Evolutionary conservation across 805 yeast genomes (phyloP).

Genomic region (Cyberlindnera maclurae): DNA sequence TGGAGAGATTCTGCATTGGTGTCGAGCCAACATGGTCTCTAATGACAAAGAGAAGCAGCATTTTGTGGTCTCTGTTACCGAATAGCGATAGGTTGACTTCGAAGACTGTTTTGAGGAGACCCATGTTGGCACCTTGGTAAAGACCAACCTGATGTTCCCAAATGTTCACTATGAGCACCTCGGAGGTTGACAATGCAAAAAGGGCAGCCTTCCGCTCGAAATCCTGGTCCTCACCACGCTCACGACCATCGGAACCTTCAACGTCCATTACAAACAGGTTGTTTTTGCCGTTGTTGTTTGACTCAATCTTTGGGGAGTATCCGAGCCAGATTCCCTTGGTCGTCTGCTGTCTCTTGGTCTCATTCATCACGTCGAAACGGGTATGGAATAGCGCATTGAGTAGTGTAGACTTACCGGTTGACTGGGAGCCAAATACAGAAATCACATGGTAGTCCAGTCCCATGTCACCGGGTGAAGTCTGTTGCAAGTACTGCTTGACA

Average conservation of each 20-base stretch:
- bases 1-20: slow-evolving; percentile 63
- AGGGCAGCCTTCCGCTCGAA: slow-evolving; percentile 95
- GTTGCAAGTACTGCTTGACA: slow-evolving; percentile 22
- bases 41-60: slow-evolving; percentile 75
- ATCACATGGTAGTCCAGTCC: slow-evolving; percentile 83
- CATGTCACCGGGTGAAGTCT: slow-evolving; percentile 33
- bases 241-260: slow-evolving; percentile 98
- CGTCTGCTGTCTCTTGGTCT: slow-evolving; percentile 78
- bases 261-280: slow-evolving; percentile 80
- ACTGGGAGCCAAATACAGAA: slow-evolving; percentile 94
- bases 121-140: slow-evolving; percentile 98
- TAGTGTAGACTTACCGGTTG: slow-evolving; percentile 93
- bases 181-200: slow-evolving; percentile 89
- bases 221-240: slow-evolving; percentile 97
- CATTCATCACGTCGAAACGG: slow-evolving; percentile 89
- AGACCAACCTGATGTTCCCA: slow-evolving; percentile 98
- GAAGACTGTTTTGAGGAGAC: slow-evolving; percentile 86
- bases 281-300: slow-evolving; percentile 16
- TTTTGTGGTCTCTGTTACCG: slow-evolving; percentile 55
- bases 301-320: slow-evolving; percentile 37
- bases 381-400: slow-evolving; percentile 83
- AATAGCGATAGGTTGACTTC: slow-evolving; percentile 89
- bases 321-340: slow-evolving; percentile 81
- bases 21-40: slow-evolving; percentile 89
- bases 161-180: slow-evolving; percentile 81